Evolutionary conservation across 2,329 filamentous ascomycete species (phyloP).

Genomic region (Ascochyta koolunga): DNA sequence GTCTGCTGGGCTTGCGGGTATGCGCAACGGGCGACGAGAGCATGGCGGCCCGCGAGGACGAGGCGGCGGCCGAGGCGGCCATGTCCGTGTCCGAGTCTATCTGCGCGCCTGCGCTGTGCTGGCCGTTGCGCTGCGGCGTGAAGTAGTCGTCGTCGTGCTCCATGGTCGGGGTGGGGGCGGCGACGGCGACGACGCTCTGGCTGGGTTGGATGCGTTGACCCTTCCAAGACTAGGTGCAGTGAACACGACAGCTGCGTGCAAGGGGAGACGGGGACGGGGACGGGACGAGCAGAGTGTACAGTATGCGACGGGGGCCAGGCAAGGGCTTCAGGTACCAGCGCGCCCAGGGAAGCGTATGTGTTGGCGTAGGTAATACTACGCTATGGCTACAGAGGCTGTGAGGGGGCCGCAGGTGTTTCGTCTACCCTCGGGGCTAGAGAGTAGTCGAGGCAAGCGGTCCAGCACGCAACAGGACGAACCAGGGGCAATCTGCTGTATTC

Average conservation of each 20-base stretch:
- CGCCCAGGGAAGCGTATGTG: constrained; percentile 2
- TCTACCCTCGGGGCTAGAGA: constrained; percentile 11
- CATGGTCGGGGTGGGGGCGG: constrained; percentile 22
- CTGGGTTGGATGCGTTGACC: constrained; percentile 4
- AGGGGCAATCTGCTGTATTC: constrained; percentile 2
- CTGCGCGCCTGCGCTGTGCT: constrained; percentile 26
- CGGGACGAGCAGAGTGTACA: not conserved
- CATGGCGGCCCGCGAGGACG: constrained; percentile 42
- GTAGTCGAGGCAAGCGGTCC: constrained; percentile 15
- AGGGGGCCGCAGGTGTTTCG: constrained; percentile 14
- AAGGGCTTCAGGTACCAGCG: constrained; percentile 9
- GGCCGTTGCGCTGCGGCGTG: constrained; percentile 26
- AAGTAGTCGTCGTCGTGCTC: constrained; percentile 46
- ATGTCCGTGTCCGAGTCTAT: constrained; percentile 46
- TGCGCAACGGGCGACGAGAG: constrained; percentile 46
- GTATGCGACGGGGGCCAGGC: not conserved
- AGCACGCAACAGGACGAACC: constrained; percentile 13
- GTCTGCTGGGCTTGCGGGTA: constrained; percentile 47
- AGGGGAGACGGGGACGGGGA: constrained; percentile 1
- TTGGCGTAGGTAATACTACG: not conserved
- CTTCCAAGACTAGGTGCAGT: constrained; percentile 8
- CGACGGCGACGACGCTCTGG: not conserved
- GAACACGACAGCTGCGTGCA: constrained; percentile 9
- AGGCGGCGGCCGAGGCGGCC: constrained; percentile 41
- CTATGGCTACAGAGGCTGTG: not conserved